Conservation (phyloP, 345 rosid genomes). For the Psidium guajava region DNA sequence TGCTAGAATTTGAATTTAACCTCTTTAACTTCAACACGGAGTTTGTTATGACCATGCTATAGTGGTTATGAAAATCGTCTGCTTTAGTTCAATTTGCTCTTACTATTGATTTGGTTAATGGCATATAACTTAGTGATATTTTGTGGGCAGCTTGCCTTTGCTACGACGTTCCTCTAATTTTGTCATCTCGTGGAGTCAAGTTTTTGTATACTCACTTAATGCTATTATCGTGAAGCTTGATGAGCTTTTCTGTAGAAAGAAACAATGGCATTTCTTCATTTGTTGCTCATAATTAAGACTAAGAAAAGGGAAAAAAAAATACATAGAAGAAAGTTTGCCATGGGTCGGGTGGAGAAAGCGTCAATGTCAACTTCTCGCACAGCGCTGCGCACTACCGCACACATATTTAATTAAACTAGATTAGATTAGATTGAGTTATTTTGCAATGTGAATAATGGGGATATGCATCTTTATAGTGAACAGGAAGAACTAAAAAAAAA, state of each 20-base stretch:
- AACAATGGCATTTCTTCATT: not conserved
- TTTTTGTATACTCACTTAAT: not conserved
- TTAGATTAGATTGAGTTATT: not conserved
- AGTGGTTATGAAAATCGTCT: no score
- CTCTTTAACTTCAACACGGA: no score
- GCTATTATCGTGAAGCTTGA: not conserved
- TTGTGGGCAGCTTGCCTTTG: not conserved
- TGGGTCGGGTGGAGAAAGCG: no score
- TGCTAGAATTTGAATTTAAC: not conserved
- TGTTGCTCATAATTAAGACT: no score
- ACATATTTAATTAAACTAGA: not conserved
- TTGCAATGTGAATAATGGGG: not conserved
- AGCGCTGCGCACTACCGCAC: no score
- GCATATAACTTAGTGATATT: not conserved
- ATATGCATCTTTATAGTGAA: not conserved
- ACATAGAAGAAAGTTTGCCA: no score
- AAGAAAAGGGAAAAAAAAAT: no score
- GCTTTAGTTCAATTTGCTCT: no score
- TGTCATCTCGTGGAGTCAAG: not conserved
- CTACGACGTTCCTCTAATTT: not conserved
- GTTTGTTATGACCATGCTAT: no score
- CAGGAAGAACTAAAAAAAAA: not conserved
- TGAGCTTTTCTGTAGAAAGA: not conserved
- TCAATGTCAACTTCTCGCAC: no score
- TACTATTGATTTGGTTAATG: not conserved